These are phyloP conservation scores for Obelidium mucronatum DNA, from an alignment of 192 early-diverging fungal species.

Conservation along the genomic window DNA sequence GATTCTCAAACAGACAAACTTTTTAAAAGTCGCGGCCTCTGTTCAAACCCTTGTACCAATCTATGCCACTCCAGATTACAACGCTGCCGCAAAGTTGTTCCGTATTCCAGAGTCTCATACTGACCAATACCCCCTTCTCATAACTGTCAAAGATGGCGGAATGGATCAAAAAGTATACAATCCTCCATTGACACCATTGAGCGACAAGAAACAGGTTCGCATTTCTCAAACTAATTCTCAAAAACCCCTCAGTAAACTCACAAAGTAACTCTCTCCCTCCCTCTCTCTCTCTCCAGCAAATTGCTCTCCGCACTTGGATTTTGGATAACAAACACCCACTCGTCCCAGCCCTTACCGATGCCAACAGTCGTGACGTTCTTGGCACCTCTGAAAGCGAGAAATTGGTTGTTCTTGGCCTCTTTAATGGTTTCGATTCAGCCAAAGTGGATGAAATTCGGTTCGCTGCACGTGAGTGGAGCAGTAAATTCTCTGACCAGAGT, in stretches of 20 bases:
- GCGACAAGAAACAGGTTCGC: background rate
- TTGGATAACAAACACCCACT: constrained; percentile 36
- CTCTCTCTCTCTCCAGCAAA: background rate
- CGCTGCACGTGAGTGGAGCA: constrained; percentile 12
- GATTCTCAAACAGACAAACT: constrained; percentile 47
- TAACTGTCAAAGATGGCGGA: constrained; percentile 25
- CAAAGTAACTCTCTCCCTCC: background rate
- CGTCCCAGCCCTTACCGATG: constrained; percentile 65
- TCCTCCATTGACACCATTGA: constrained; percentile 24
- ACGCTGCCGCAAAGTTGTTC: constrained; percentile 8
- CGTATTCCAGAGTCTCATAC: background rate
- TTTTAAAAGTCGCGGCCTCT: constrained; percentile 26
- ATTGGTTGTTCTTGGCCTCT: constrained; percentile 67
- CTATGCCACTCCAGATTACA: constrained; percentile 26
- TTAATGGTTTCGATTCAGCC: constrained; percentile 45
- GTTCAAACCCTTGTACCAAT: constrained; percentile 21
- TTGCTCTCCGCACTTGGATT: constrained; percentile 25
- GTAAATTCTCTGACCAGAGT: background rate
- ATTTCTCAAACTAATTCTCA: background rate
- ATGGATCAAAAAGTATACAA: constrained; percentile 30
- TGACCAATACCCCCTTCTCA: background rate
- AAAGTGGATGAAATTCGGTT: constrained; percentile 1
- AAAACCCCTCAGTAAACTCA: background rate
- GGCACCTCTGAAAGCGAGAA: constrained; percentile 52
- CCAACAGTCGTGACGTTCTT: constrained; percentile 73